These are phyloP conservation scores for Acacia acuminata DNA, from an alignment of 306 rosid species.

Conservation along the genomic window DNA sequence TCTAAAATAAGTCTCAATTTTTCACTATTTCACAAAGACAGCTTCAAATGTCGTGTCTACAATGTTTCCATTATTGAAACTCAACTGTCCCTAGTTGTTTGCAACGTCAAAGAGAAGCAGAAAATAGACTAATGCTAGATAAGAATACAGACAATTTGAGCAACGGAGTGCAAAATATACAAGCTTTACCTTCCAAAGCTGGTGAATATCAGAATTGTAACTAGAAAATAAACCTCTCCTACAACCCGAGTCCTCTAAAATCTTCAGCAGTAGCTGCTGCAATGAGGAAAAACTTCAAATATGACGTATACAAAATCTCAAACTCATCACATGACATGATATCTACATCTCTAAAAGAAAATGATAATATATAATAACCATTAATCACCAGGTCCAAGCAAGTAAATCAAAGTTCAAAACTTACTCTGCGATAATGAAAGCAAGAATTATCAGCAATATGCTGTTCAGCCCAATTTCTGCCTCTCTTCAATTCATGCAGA, in stretches of 20 bases:
- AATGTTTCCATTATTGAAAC: neutral
- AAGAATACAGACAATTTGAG: neutral
- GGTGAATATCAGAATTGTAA: constrained; percentile 31
- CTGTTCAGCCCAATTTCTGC: constrained; percentile 75
- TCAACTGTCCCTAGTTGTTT: neutral
- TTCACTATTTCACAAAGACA: neutral
- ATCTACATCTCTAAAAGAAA: constrained; percentile 5
- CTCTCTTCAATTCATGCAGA: constrained; percentile 59
- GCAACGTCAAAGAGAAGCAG: neutral
- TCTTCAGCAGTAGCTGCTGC: constrained; percentile 70
- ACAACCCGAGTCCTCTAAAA: constrained; percentile 43
- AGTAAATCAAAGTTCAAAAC: constrained; percentile 32
- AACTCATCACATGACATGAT: constrained; percentile 10
- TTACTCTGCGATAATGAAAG: constrained; percentile 86
- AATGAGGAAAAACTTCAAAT: constrained; percentile 24
- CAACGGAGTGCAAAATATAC: neutral
- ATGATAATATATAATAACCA: constrained; percentile 1
- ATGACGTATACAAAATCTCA: constrained; percentile 19
- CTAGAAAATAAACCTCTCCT: constrained; percentile 33
- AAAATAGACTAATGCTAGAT: neutral
- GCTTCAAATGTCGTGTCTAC: neutral
- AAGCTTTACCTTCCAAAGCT: constrained; percentile 63
- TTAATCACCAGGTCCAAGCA: constrained; percentile 20
- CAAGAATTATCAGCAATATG: constrained; percentile 86
- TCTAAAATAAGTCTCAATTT: neutral